phyloP scores from a whole-genome alignment of 305 asterid species.

The Solanum hybrid region DNA sequence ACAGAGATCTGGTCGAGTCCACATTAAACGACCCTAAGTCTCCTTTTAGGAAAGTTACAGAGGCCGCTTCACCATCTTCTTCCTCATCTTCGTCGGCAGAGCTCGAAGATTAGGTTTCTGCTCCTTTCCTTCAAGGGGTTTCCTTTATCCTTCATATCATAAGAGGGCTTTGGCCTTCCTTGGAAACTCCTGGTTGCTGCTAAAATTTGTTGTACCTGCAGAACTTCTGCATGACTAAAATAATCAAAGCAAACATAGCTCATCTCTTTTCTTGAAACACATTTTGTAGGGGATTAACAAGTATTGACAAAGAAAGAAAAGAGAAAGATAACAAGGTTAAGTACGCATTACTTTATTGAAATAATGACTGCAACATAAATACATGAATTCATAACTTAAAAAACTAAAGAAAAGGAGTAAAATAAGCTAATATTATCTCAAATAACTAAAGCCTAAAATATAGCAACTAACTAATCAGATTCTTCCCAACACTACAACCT shows the following conservation, averaged over 20 bases:
- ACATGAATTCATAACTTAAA: not conserved
- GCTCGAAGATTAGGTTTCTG: not conserved
- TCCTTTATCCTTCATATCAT: not conserved
- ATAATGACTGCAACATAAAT: not conserved
- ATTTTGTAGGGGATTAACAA: not conserved
- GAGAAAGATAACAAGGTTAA: not conserved
- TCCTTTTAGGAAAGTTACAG: not conserved
- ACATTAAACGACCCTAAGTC: not conserved
- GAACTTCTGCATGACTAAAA: not conserved
- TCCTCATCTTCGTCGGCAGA: not conserved
- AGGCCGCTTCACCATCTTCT: not conserved
- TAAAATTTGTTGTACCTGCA: not conserved
- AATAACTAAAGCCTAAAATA: not conserved
- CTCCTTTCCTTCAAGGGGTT: not conserved
- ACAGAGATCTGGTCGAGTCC: not conserved
- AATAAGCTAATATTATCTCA: not conserved
- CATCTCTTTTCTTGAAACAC: not conserved
- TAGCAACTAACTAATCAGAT: not conserved
- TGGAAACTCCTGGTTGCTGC: not conserved
- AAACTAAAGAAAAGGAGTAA: not conserved
- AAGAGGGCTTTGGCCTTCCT: not conserved
- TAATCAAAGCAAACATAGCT: not conserved
- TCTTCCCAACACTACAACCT: not conserved
- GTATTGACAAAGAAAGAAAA: not conserved
- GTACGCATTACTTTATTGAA: not conserved